These are phyloP conservation scores for Filobasidium uniguttulatum DNA, from an alignment of 1,284 basidiomycete species.

Conservation along the genomic window DNA sequence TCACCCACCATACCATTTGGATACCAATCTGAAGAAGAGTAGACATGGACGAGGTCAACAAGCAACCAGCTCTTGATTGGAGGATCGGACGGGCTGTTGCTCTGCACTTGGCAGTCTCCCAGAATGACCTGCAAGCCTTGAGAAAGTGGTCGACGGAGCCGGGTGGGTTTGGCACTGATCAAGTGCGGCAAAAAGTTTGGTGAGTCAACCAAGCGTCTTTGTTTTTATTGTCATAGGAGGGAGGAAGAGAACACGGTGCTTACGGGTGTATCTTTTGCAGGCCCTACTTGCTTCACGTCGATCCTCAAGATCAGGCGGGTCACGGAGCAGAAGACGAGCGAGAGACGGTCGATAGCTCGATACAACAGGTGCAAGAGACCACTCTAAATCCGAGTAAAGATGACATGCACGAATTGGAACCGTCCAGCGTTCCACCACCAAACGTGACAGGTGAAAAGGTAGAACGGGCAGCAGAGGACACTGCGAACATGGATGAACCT, in stretches of 20 bases:
- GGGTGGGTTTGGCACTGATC: slow-evolving; percentile 30
- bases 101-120: slow-evolving; percentile 22
- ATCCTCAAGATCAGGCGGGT: no score
- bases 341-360: no score
- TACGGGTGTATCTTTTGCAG: no score
- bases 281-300: slow-evolving; percentile 10
- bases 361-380: no score
- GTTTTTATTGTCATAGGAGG: slow-evolving; percentile 14
- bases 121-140: slow-evolving; percentile 22
- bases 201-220: slow-evolving; percentile 18
- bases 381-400: no score
- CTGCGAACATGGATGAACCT: slow-evolving; percentile 16
- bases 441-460: neutral
- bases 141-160: slow-evolving; percentile 26
- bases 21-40: no score
- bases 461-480: neutral
- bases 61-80: slow-evolving; percentile 18
- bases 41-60: neutral
- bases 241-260: slow-evolving; percentile 25
- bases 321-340: no score
- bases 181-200: slow-evolving; percentile 28
- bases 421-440: neutral
- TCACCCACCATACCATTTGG: no score
- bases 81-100: slow-evolving; percentile 19
- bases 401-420: no score